Percentiles rank a stretch among this genome's conserved stretches.
Conservation (phyloP, 1,284 basidiomycete genomes). For the Heterobasidion parviporum region DNA sequence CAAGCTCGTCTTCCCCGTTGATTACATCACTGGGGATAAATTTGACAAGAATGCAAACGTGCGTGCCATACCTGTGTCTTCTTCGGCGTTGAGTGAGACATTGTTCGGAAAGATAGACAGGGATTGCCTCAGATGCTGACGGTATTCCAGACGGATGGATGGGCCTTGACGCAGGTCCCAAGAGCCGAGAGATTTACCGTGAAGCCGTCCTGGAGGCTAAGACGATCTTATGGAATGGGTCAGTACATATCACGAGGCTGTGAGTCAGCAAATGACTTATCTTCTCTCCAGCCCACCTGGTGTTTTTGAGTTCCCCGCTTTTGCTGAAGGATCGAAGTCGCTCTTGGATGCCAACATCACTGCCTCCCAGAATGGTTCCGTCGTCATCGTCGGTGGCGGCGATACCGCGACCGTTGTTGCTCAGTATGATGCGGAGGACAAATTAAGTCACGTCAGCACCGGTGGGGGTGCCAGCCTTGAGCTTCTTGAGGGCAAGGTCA, state of each 20-base stretch:
- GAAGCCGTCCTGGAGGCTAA: constrained; percentile 82
- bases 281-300: constrained; percentile 72
- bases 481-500: constrained; percentile 92
- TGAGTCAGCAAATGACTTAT: neutral
- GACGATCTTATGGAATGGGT: constrained; percentile 99
- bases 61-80: constrained; percentile 11
- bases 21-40: constrained; percentile 92
- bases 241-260: constrained; percentile 10
- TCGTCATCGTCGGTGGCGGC: constrained; percentile 92
- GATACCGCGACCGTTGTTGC: constrained; percentile 91
- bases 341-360: constrained; percentile 86
- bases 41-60: constrained; percentile 91
- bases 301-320: constrained; percentile 95
- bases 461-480: constrained; percentile 96
- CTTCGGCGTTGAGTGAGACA: neutral
- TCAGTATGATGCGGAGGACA: constrained; percentile 75
- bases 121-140: constrained; percentile 68
- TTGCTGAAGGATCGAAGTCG: constrained; percentile 79
- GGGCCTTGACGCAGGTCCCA: constrained; percentile 86
- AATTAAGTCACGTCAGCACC: constrained; percentile 93
- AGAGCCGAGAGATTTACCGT: constrained; percentile 77
- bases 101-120: constrained; percentile 39
- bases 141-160: constrained; percentile 94
- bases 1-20: constrained; percentile 92
- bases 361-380: constrained; percentile 81